These are phyloP conservation scores for Mucor racemosus DNA, from an alignment of 371 early-diverging fungal genomes.

Conservation along the genomic window DNA sequence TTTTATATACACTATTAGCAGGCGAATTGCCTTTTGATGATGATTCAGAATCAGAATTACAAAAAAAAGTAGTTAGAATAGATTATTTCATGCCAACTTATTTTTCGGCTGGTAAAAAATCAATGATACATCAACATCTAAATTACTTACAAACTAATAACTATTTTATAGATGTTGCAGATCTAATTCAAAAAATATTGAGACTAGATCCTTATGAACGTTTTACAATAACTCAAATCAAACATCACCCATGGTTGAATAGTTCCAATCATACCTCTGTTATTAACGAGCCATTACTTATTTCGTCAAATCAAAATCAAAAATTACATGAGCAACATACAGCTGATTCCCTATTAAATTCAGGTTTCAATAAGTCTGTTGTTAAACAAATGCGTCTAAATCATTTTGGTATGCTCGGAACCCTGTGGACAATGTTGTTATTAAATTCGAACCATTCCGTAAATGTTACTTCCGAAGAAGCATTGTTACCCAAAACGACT, in stretches of 20 bases:
- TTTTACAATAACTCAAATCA: slow-evolving; percentile 56
- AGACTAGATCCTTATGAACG: slow-evolving; percentile 63
- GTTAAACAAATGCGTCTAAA: slow-evolving; percentile 17
- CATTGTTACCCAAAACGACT: slow-evolving; percentile 3
- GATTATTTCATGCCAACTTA: slow-evolving; percentile 70
- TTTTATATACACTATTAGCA: slow-evolving; percentile 72
- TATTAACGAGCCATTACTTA: neutral
- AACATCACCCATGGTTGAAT: slow-evolving; percentile 66
- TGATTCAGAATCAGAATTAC: slow-evolving; percentile 65
- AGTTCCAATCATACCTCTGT: neutral
- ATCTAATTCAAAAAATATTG: slow-evolving; percentile 49
- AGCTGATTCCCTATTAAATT: slow-evolving; percentile 1
- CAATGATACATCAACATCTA: slow-evolving; percentile 11
- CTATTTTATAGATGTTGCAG: neutral
- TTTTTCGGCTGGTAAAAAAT: slow-evolving; percentile 59
- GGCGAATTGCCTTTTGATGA: slow-evolving; percentile 82
- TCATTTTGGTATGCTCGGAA: slow-evolving; percentile 17
- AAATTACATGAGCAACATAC: neutral
- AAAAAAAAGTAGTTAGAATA: slow-evolving; percentile 64
- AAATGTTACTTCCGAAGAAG: neutral
- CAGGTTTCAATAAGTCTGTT: slow-evolving; percentile 7
- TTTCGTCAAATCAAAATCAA: neutral
- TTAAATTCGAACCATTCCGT: neutral
- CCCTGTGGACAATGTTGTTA: slow-evolving; percentile 20
- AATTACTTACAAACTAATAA: neutral